Percentiles rank a stretch among this genome's conserved stretches.
Conservation (phyloP, 371 early-diverging fungal genomes). For the Funneliformis caledonium region DNA sequence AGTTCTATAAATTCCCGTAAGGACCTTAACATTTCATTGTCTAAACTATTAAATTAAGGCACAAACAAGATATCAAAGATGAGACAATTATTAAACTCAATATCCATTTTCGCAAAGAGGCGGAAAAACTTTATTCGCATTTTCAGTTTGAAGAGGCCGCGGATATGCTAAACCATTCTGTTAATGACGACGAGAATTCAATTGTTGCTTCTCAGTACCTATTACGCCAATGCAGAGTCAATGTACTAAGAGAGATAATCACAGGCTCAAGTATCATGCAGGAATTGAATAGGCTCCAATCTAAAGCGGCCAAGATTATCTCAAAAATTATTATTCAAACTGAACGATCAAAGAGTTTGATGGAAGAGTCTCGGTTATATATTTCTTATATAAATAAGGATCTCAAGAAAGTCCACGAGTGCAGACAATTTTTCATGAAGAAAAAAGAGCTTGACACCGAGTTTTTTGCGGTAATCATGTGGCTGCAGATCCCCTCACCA, state of each 20-base stretch:
- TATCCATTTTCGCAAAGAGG: background rate
- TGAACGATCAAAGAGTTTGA: background rate
- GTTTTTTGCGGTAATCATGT: constrained; percentile 13
- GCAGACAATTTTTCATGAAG: constrained; percentile 1
- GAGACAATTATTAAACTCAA: too few species aligned
- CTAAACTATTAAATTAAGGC: background rate
- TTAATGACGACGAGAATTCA: background rate
- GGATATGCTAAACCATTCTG: background rate
- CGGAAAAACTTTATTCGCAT: background rate
- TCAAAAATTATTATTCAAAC: background rate
- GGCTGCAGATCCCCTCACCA: background rate
- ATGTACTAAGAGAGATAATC: background rate
- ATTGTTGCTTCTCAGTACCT: background rate
- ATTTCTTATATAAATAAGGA: constrained; percentile 24
- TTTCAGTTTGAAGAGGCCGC: constrained; percentile 9
- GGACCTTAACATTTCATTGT: too few species aligned
- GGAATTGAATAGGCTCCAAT: background rate
- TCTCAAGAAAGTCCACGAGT: constrained; percentile 1
- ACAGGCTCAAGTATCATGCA: background rate
- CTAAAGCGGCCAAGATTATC: background rate
- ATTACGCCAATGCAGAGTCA: constrained; percentile 15
- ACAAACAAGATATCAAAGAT: background rate
- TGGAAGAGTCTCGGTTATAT: constrained; percentile 18
- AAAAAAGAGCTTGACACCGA: background rate
- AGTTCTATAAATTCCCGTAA: too few species aligned